Conservation (phyloP, 192 early-diverging fungal genomes). For the Coemansia sp. region DNA sequence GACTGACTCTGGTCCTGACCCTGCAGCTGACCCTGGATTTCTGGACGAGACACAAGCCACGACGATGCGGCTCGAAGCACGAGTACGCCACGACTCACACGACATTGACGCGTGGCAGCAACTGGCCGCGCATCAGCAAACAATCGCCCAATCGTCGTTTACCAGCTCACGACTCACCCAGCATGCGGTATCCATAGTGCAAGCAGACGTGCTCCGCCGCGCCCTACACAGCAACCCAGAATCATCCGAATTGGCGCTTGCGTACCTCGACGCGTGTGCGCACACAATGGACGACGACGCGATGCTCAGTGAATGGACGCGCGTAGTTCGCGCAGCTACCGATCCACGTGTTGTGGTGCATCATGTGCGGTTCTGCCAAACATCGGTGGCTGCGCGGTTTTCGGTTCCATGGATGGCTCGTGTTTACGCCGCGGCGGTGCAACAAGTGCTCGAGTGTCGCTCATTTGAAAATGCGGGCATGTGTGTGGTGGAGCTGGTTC, state of each 20-base stretch:
- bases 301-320: slow-evolving; percentile 24
- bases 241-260: slow-evolving; percentile 15
- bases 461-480: neutral
- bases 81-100: slow-evolving; percentile 9
- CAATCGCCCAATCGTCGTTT: slow-evolving; percentile 16
- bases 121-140: slow-evolving; percentile 17
- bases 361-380: slow-evolving; percentile 21
- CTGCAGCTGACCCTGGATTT: too few relatives aligned
- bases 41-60: neutral
- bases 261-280: slow-evolving; percentile 20
- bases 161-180: slow-evolving; percentile 1
- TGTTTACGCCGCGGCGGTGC: slow-evolving; percentile 15
- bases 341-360: slow-evolving; percentile 18
- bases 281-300: slow-evolving; percentile 17
- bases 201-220: slow-evolving; percentile 24
- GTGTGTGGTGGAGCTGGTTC: slow-evolving; percentile 20
- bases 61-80: neutral
- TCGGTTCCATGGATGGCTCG: slow-evolving; percentile 18
- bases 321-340: neutral
- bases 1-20: too few relatives aligned
- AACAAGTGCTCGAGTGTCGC: neutral
- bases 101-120: slow-evolving; percentile 33
- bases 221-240: slow-evolving; percentile 17
- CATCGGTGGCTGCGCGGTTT: slow-evolving; percentile 9
- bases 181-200: slow-evolving; percentile 20